phyloP scores from a whole-genome alignment of 805 yeast species.

The Cyberlindnera sargentensis region DNA sequence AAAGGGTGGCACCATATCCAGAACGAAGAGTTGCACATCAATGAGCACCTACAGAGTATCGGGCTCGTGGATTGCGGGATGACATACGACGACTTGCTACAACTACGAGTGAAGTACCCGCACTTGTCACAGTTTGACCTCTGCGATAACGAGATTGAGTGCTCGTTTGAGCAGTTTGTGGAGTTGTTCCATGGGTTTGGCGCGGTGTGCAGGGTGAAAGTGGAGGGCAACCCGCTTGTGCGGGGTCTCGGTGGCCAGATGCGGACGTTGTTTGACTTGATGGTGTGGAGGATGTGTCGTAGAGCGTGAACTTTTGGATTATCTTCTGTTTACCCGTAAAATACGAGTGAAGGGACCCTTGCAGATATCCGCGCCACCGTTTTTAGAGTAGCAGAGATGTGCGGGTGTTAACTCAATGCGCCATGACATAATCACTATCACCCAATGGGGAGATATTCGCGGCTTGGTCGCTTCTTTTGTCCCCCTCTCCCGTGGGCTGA shows the following conservation, averaged over 20 bases:
- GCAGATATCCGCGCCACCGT: background rate
- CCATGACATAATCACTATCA: background rate
- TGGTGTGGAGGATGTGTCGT: too few relatives aligned
- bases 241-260: background rate
- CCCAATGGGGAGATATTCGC: too few relatives aligned
- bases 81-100: constrained; percentile 1
- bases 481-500: background rate
- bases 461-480: background rate
- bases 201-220: constrained; percentile 1
- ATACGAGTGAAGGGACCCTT: background rate
- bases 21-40: constrained; percentile 1
- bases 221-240: constrained; percentile 9
- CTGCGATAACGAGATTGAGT: constrained; percentile 5
- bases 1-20: too few relatives aligned
- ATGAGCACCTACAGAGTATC: background rate
- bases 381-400: too few relatives aligned
- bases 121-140: constrained; percentile 7
- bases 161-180: constrained; percentile 6
- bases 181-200: constrained; percentile 4
- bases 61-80: background rate
- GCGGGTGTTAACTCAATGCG: too few relatives aligned
- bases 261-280: too few relatives aligned
- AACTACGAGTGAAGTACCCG: constrained; percentile 1
- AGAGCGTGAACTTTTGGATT: too few relatives aligned
- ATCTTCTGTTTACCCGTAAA: too few relatives aligned